A percentile compares a stretch with the other conserved stretches of the same genome.
phyloP scores from a whole-genome alignment of 2,329 filamentous ascomycete genomes.

The Chaetoscypha palmicola region DNA sequence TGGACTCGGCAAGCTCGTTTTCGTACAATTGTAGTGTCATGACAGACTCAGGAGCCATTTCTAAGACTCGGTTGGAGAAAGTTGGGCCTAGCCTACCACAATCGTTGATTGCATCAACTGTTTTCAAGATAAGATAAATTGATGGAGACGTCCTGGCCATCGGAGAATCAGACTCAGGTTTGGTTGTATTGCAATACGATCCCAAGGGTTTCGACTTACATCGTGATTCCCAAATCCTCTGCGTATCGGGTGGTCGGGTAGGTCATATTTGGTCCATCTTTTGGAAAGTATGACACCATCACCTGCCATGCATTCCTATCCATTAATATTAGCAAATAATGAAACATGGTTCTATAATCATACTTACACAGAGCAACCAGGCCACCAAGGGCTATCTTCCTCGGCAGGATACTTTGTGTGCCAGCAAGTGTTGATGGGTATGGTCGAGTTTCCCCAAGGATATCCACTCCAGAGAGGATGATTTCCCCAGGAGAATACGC shows the following conservation, averaged over 20 bases:
- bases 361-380: constrained; percentile 1
- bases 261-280: constrained; percentile 5
- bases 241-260: constrained; percentile 16
- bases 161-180: too few relatives aligned
- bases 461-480: constrained; percentile 1
- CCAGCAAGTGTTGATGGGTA: constrained; percentile 4
- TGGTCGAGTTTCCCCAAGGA: constrained; percentile 2
- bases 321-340: background rate
- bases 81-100: constrained; percentile 4
- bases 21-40: background rate
- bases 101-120: constrained; percentile 1
- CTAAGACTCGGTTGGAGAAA: background rate
- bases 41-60: constrained; percentile 1
- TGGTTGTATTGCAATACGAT: too few relatives aligned
- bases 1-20: background rate
- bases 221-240: background rate
- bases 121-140: constrained; percentile 6
- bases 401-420: background rate
- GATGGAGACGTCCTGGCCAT: constrained; percentile 5
- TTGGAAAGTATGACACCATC: constrained; percentile 16
- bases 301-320: constrained; percentile 4
- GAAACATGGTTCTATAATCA: too few relatives aligned
- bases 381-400: constrained; percentile 1
- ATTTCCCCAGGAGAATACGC: constrained; percentile 3
- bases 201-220: too few relatives aligned